Evolutionary conservation across 1,139 yeast species (phyloP), one percentile per base, ranked within the genome.

Genomic region (Pichia sp.): DNA sequence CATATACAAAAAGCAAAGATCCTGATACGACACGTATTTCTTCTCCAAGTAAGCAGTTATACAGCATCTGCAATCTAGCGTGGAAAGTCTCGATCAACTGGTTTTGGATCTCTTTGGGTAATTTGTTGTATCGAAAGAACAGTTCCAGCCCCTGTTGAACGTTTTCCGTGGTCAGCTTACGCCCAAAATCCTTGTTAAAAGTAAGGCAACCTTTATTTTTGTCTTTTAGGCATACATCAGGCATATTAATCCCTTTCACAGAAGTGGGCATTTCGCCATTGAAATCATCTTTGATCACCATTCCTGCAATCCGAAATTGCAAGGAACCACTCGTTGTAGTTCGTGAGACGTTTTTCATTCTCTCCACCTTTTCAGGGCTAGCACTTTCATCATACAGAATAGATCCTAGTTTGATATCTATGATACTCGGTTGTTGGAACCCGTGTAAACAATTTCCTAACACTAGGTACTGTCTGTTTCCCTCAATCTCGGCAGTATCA

Each of bases 331-430:
- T 80, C 1, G 97, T 91, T 2, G 97, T 88, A 0, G 64, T 45
- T 1, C 60, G 54, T 29, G 93, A 71, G 0, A 91, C 96, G 27
- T 66, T 58, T 23, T 62, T 63, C 49, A 91, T 60, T 29, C 97
- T 32, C 31, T 60, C 61, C 14, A 62, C 65, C 52, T 91, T 91
- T 23, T 77, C 94, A 0, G 51, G 58, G 1, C 67, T 37, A 0
- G 85, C 74, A 5, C 62, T 59, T 4, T 66, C 67, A 58, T 88
- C 97, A 49, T 82, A 76, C 24, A 91, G 60, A 12, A 67, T 53
- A 5, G 75, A 59, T 0, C 98, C 98, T 6, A 91, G 64, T 54
- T 91, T 91, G 36, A 88, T 73, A 53, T 91, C 98, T 44, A 88
- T 52, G 3, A 91, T 69, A 40, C 83, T 73, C 0, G 98, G 97